Percentiles rank a stretch among this genome's conserved stretches.
phyloP scores from a whole-genome alignment of 2,329 filamentous ascomycete species.

The Lanzia echinophila region DNA sequence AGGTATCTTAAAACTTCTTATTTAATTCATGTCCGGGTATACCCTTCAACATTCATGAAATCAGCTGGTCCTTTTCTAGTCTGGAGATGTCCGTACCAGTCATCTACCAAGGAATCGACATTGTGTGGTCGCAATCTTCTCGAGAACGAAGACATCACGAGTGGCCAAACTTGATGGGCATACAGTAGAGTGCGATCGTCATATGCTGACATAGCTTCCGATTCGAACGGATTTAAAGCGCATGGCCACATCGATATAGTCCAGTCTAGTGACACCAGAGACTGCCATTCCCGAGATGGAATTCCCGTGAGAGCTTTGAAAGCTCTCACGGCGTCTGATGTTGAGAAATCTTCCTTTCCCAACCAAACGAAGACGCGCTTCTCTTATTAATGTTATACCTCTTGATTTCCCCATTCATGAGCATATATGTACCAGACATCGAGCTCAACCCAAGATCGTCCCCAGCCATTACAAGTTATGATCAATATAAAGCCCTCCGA shows the following conservation, averaged over 20 bases:
- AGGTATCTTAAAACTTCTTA: too few species aligned
- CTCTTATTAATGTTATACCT: too few species aligned
- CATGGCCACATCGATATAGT: conserved; percentile 47
- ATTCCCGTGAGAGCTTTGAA: too few species aligned
- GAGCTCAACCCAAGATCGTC: conserved; percentile 21
- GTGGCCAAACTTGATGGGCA: conserved; percentile 58
- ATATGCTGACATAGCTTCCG: conserved; percentile 56
- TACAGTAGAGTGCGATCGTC: conserved; percentile 55
- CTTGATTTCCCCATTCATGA: conserved; percentile 14
- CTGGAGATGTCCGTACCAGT: conserved; percentile 49
- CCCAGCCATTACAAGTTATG: conserved; percentile 28
- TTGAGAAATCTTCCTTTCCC: too few species aligned
- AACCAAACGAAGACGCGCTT: too few species aligned
- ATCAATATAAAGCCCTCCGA: conserved; percentile 14
- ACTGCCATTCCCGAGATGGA: too few species aligned
- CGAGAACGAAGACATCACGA: conserved; percentile 59
- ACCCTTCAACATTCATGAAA: too few species aligned
- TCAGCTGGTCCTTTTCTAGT: conserved; percentile 32
- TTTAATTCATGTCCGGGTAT: too few species aligned
- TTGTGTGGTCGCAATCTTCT: conserved; percentile 54
- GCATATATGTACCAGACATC: conserved; percentile 6
- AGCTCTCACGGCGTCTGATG: too few species aligned
- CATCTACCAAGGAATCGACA: conserved; percentile 58
- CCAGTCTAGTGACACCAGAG: too few species aligned
- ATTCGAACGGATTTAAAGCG: conserved; percentile 56